phyloP scores from a whole-genome alignment of 441 rosid genomes.

The Erodium trifolium region DNA sequence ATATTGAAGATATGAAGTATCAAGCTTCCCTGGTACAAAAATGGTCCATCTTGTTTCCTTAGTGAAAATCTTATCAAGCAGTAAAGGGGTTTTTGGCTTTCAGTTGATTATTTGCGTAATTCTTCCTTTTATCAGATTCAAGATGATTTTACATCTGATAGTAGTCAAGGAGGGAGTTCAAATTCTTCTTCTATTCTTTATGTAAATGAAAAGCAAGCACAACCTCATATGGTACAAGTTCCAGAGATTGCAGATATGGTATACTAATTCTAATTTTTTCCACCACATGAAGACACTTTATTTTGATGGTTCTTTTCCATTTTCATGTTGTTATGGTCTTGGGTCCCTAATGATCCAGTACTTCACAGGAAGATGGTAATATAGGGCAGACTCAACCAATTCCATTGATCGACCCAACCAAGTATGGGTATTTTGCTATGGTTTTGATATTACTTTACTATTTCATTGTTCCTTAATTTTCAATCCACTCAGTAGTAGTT shows the following conservation, averaged over 20 bases:
- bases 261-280: background rate
- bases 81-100: conserved; percentile 7
- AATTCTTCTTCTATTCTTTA: conserved; percentile 24
- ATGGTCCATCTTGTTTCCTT: conserved; percentile 11
- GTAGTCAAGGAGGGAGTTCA: conserved; percentile 41
- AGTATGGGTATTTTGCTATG: conserved; percentile 27
- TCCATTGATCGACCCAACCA: conserved; percentile 33
- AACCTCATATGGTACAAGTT: conserved; percentile 21
- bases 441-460: background rate
- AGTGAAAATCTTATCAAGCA: conserved; percentile 5
- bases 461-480: background rate
- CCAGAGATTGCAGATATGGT: conserved; percentile 29
- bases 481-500: background rate
- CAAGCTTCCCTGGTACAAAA: conserved; percentile 85
- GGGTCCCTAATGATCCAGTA: background rate
- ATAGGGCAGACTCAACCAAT: background rate
- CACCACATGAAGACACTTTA: background rate
- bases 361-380: background rate
- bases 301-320: background rate
- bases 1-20: conserved; percentile 91
- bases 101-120: conserved; percentile 7
- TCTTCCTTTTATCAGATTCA: conserved; percentile 51
- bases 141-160: conserved; percentile 52
- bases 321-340: background rate
- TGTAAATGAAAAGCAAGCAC: conserved; percentile 10